Base-by-base conservation (phyloP, 306 rosid genomes). In the Prunus padus region DNA sequence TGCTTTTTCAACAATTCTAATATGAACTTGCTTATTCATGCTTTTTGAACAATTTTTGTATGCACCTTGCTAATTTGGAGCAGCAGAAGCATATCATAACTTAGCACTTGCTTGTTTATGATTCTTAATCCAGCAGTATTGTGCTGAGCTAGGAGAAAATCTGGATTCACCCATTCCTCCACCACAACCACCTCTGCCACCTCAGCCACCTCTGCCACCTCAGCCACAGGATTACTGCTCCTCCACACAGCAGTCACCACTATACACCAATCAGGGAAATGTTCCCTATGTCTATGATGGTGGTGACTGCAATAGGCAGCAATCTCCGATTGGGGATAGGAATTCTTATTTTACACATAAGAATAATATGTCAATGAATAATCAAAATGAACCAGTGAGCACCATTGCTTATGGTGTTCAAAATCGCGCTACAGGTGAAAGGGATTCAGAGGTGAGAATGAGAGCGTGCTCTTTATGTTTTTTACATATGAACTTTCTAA, bases 391-490 rank as follows among this genome's bases (percentile, higher is more conserved):
- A 46, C 20, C 47, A 31, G 65, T 11, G 33, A 52, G 64, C 40
- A 9, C 54, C 14, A 10, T 19, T 15, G 1, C 14, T 2, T 0
- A 54, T 74, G 60, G 13, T n/a, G 18, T 15, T 62, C 45, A 8
- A 30, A 11, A 2, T 74, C 31, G 0, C 23, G 16, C 20, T 30
- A 3, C 71, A 62, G 1, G 5, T 11, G 2, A n/a, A 60, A 55
- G 18, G 3, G 50, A 61, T 71, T 51, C 66, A 33, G 73, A 37
- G 80, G 92, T 90, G 69, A 83, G 89, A 57, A 67, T 37, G 42
- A 37, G 42, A 37, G 42, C 42, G 9, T 37, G 23, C 45, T 65
- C 50, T 51, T 25, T 78, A 15, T 8, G 42, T 59, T 7, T 23
- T 25, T 67, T 67, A 14, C 16, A 56, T 63, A 7, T 44, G 5